Conservation (phyloP, 306 rosid genomes). For the Vicia faba region DNA sequence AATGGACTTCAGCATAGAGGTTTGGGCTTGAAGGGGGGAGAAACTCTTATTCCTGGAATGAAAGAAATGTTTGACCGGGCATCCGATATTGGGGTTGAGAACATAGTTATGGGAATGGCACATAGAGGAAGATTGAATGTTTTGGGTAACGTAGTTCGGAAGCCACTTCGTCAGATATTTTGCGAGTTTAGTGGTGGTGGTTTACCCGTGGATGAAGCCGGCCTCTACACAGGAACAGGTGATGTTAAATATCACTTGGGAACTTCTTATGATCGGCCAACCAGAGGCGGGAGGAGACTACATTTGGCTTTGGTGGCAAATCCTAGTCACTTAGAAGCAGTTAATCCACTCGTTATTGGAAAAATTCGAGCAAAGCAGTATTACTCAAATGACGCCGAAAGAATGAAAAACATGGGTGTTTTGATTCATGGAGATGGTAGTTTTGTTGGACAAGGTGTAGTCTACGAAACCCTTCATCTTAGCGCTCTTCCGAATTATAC, state of each 20-base stretch:
- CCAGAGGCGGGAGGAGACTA: slow-evolving; percentile 86
- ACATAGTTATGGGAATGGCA: slow-evolving; percentile 94
- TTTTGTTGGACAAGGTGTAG: slow-evolving; percentile 98
- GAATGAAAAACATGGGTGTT: slow-evolving; percentile 81
- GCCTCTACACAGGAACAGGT: slow-evolving; percentile 95
- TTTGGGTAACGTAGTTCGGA: slow-evolving; percentile 87
- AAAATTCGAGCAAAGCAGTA: slow-evolving; percentile 94
- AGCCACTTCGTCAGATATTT: slow-evolving; percentile 88
- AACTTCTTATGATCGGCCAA: slow-evolving; percentile 93
- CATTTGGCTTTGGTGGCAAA: slow-evolving; percentile 88
- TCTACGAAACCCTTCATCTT: slow-evolving; percentile 91
- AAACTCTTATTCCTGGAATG: slow-evolving; percentile 93
- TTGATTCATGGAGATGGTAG: slow-evolving; percentile 98
- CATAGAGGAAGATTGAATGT: slow-evolving; percentile 93
- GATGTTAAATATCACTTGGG: slow-evolving; percentile 97
- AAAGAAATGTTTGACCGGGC: slow-evolving; percentile 93
- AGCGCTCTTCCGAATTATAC: slow-evolving; percentile 93
- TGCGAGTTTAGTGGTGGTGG: slow-evolving; percentile 93
- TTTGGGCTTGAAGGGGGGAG: slow-evolving; percentile 97
- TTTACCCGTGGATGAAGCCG: slow-evolving; percentile 74
- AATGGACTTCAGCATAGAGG: slow-evolving; percentile 91
- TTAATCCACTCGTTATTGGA: slow-evolving; percentile 84
- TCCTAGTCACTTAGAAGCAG: slow-evolving; percentile 98
- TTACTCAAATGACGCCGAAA: slow-evolving; percentile 66
- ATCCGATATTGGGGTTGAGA: slow-evolving; percentile 87